phyloP scores from a whole-genome alignment of 129 eudicot genomes.

The Pseudognaphalium luteoalbum region DNA sequence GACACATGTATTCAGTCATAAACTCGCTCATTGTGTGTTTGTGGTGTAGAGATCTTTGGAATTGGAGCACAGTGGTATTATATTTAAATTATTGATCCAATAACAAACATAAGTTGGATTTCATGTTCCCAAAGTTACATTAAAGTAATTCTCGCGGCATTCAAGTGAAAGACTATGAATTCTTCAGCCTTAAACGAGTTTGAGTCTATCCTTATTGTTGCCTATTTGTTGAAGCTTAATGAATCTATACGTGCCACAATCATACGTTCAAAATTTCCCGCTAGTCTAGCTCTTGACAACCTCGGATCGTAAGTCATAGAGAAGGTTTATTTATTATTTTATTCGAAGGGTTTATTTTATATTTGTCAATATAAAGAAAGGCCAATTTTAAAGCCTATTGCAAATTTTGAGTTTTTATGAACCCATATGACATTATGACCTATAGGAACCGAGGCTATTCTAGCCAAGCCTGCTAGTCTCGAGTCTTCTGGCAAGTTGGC shows the following conservation, averaged over 20 bases:
- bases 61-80: constrained; percentile 9
- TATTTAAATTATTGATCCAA: not conserved
- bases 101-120: not conserved
- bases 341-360: too few species aligned
- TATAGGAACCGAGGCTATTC: not conserved
- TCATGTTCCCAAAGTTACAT: not conserved
- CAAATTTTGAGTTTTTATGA: not conserved
- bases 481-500: not conserved
- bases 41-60: constrained; percentile 2
- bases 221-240: not conserved
- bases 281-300: not conserved
- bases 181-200: not conserved
- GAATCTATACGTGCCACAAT: not conserved
- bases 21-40: not conserved
- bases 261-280: not conserved
- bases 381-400: not conserved
- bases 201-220: not conserved
- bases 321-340: not conserved
- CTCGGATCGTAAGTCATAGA: not conserved
- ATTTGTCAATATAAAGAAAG: not conserved
- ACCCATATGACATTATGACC: not conserved
- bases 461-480: not conserved
- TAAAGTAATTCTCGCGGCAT: not conserved
- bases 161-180: not conserved
- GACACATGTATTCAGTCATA: too few species aligned